Evolutionary conservation across 495 filamentous ascomycete genomes (phyloP).

Genomic region (Elasticomyces elasticus): DNA sequence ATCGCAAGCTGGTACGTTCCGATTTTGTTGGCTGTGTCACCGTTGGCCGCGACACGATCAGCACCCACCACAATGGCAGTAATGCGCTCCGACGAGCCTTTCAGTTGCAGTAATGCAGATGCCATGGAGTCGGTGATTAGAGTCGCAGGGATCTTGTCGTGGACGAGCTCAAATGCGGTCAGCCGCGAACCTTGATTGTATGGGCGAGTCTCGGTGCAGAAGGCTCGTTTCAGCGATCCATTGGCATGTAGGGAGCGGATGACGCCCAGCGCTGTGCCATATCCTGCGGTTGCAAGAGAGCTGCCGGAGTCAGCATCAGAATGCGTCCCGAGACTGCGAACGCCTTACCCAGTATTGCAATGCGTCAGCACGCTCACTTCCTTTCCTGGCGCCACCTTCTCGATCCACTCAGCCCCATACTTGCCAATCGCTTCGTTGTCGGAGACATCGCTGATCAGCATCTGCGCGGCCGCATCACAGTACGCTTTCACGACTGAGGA

Average conservation of each 20-base stretch:
- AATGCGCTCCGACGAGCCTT: slow-evolving; percentile 47
- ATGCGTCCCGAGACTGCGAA: not conserved
- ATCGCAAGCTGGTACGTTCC: slow-evolving; percentile 90
- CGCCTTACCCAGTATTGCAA: slow-evolving; percentile 81
- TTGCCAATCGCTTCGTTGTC: slow-evolving; percentile 80
- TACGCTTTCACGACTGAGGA: slow-evolving; percentile 51
- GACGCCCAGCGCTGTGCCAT: slow-evolving; percentile 90
- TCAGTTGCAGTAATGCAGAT: slow-evolving; percentile 59
- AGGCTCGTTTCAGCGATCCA: slow-evolving; percentile 61
- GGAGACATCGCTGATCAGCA: slow-evolving; percentile 74
- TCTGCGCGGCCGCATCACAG: slow-evolving; percentile 68
- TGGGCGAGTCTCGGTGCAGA: slow-evolving; percentile 92
- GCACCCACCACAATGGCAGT: slow-evolving; percentile 87
- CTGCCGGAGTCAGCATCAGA: slow-evolving; percentile 35
- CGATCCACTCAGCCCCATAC: slow-evolving; percentile 76
- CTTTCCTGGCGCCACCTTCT: slow-evolving; percentile 37
- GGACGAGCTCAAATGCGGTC: slow-evolving; percentile 90
- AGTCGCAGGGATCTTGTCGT: slow-evolving; percentile 85
- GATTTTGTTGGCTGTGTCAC: slow-evolving; percentile 97
- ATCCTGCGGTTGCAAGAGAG: slow-evolving; percentile 89
- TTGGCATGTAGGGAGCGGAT: slow-evolving; percentile 69
- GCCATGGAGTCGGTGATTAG: slow-evolving; percentile 97
- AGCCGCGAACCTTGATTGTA: slow-evolving; percentile 96
- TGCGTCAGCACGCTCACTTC: slow-evolving; percentile 75
- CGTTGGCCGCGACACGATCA: slow-evolving; percentile 89